Evolutionary conservation across 192 early-diverging fungal species (phyloP), one percentile per base, ranked within the genome.

Genomic region (Obelidium mucronatum): DNA sequence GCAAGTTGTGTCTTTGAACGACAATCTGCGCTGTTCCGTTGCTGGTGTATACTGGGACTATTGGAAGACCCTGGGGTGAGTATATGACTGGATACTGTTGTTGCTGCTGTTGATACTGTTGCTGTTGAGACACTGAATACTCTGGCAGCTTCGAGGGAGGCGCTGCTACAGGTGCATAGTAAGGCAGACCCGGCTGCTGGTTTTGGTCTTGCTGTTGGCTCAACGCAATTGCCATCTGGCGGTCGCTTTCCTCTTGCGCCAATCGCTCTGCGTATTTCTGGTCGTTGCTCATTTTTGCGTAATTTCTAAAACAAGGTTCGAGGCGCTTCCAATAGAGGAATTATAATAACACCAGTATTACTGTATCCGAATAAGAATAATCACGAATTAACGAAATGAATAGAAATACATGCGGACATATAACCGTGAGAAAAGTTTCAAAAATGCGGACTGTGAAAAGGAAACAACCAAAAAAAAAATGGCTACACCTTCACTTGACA

Each of bases 1-100:
- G 72, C 3, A 74, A 31, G 28, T 26, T 36, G 60, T 74, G 72
- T 15, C 22, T 6, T 26, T 22, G 39, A 0, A 74, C 72, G 2
- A 26, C 28, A 40, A 54, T 37, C 39, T 60, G 13, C 6, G 72
- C 72, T 1, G 22, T 36, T 56, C 44, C 52, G 8, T 8, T 8
- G 8, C 26, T 22, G 24, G 24, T 24, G 55, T 24, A 8, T 8
- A 58, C 30, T 22, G 55, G 55, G 24, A 58, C 30, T 26, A 58
- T 28, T 22, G 55, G 55, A 22, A 31, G 22, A 28, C 55, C 55
- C 17, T 58, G 11, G 11, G 55, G 8, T 6, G 13, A 6, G 24
- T 22, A 22, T 8, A 58, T 8, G 24, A 58, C 26, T 22, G 55
- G 55, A 58, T 26, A 44, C 28, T 42, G 44, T n/a, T 42, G 55